Evolutionary conservation across 2,329 filamentous ascomycete species (phyloP), one percentile per base, ranked within the genome.

Genomic region (Alternaria solani): DNA sequence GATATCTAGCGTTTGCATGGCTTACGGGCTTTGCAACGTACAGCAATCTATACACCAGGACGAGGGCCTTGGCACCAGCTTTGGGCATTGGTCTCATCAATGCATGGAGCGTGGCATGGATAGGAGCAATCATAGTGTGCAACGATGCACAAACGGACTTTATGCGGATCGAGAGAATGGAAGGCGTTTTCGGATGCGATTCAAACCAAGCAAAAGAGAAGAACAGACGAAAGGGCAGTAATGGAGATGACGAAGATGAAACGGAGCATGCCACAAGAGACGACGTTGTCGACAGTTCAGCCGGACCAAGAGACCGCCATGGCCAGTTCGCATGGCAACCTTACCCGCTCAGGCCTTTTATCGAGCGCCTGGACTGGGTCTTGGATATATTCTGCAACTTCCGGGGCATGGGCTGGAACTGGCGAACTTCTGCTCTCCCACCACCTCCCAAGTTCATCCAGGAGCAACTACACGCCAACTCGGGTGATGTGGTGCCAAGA

Each of bases 391-490:
- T 87, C 61, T 82, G 81, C 70, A 87, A 83, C 68, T 86, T 89
- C 67, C 81, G 87, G 47, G 87, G 87, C 9, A 81, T 85, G 34
- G 85, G 85, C 62, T 89, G 87, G 87, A 86, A 83, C 67, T 88
- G 86, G 81, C 81, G 86, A 5, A 81, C 82, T 25, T 78, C 82
- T 14, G 81, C 80, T 7, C 74, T 87, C 1, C 78, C 82, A 1
- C 77, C 81, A 5, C 79, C 80, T 16, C 82, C 82, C 1, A 73
- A 75, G 59, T 66, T 64, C 59, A 75, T 83, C 6, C 76, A 81
- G 65, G 64, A 72, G 12, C 70, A 81, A 65, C 75, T 82, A 5
- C 57, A 67, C 23, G 65, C 64, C 32, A 76, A 78, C 53, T 68
- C 72, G 0, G 52, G 63, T 32, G 51, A 60, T n/a, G 42, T 14